Base-by-base conservation (phyloP, 345 rosid species). In the Dovyalis caffra region DNA sequence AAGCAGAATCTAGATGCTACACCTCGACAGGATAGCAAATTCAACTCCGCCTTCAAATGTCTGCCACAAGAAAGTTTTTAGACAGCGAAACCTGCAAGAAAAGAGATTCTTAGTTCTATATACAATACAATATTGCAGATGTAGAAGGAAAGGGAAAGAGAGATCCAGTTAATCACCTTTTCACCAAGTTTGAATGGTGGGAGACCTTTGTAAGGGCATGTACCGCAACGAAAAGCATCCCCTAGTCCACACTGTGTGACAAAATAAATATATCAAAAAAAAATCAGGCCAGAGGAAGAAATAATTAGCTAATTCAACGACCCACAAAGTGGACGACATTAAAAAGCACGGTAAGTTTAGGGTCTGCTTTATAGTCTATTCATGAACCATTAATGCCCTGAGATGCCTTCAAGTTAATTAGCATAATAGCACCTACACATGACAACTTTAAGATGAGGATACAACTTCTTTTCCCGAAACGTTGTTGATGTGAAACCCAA, bases 181-280 rank as follows among this genome's bases (percentile, higher is more conserved):
- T 93, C 97, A 16, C 99, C 98, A 33, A 88, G 85, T 79, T 88
- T 93, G 84, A 96, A 93, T 26, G 94, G 79, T 32, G 97, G 92
- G 60, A 92, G 97, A 71, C 99, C 99, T 78, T 87, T 90, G 86
- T 92, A 96, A 66, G 99, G 98, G 76, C 99, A 96, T 43, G 98
- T 88, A 68, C 94, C 60, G 71, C 99, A 93, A 32, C 98, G 97
- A 80, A 96, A 96, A 40, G 99, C 99, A 81, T 93, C 98, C 66
- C 98, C 99, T 0, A 96, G 86, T 38, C 98, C 98, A 81, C 99
- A 90, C 98, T 95, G 88, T 73, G 72, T 40, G 20, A 20, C 35
- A 23, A 8, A 40, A 45, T 10, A 70, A 3, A n/a, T n/a, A n/a
- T n/a, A n/a, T n/a, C n/a, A n/a, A 37, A 69, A 20, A 25, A 35